phyloP scores from a whole-genome alignment of 2,329 filamentous ascomycete species.

The Cytospora paraplurivora region DNA sequence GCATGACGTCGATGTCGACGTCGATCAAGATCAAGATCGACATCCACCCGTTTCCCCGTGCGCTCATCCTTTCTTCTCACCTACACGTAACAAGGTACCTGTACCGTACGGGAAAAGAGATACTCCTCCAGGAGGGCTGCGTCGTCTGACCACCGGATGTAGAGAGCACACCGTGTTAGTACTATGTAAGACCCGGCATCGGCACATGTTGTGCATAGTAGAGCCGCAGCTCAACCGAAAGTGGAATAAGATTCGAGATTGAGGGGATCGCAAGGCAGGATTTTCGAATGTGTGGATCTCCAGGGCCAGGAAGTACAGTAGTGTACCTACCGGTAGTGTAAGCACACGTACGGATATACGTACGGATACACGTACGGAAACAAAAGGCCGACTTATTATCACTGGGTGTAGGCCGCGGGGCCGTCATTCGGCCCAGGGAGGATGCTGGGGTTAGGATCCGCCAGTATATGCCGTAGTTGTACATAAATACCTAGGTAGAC shows the following conservation, averaged over 20 bases:
- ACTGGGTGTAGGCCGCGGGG: background rate
- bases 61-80: background rate
- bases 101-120: no score
- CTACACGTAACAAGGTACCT: no score
- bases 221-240: slow-evolving; percentile 16
- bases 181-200: slow-evolving; percentile 8
- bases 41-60: slow-evolving; percentile 1
- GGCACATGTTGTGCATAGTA: slow-evolving; percentile 9
- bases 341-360: no score
- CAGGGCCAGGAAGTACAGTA: slow-evolving; percentile 5
- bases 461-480: background rate
- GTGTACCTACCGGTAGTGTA: background rate
- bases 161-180: slow-evolving; percentile 4
- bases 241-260: slow-evolving; percentile 12
- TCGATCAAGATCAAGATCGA: background rate
- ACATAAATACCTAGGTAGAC: background rate
- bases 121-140: background rate
- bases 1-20: slow-evolving; percentile 1
- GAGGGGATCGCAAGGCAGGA: slow-evolving; percentile 14
- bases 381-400: background rate
- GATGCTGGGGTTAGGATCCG: background rate
- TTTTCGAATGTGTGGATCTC: slow-evolving; percentile 11
- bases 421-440: background rate
- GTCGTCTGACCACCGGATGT: background rate
- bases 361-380: background rate